phyloP scores from a whole-genome alignment of 2,329 filamentous ascomycete species.

The Akanthomyces muscarius region DNA sequence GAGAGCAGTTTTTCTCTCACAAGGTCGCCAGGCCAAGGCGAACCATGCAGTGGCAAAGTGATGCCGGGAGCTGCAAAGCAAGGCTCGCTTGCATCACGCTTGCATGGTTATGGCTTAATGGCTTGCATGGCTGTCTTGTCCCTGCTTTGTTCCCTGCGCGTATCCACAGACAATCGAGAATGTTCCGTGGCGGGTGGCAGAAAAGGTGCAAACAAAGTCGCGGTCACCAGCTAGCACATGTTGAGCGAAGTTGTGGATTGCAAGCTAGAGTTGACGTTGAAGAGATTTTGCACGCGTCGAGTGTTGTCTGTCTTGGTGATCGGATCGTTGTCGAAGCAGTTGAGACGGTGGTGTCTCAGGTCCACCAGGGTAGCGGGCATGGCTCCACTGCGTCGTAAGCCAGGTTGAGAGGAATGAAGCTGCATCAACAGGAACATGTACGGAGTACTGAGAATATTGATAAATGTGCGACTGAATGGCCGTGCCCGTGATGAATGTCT shows the following conservation, averaged over 20 bases:
- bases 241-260: background rate
- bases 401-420: background rate
- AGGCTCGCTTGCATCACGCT: slow-evolving; percentile 8
- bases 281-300: background rate
- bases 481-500: too few species aligned
- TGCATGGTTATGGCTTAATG: background rate
- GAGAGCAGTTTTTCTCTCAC: background rate
- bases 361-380: background rate
- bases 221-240: too few species aligned
- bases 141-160: background rate
- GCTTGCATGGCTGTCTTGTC: background rate
- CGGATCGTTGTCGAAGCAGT: background rate
- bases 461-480: too few species aligned
- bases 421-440: too few species aligned
- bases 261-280: background rate
- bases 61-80: background rate
- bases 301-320: background rate
- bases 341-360: slow-evolving; percentile 12
- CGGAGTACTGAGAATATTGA: too few species aligned
- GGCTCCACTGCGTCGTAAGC: slow-evolving; percentile 12
- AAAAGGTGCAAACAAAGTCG: too few species aligned
- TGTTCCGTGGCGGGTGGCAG: too few species aligned
- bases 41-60: background rate
- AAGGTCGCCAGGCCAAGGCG: background rate
- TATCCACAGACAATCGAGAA: background rate